Conservation (phyloP, 2,329 filamentous ascomycete species). For the Phialophora expanda region DNA sequence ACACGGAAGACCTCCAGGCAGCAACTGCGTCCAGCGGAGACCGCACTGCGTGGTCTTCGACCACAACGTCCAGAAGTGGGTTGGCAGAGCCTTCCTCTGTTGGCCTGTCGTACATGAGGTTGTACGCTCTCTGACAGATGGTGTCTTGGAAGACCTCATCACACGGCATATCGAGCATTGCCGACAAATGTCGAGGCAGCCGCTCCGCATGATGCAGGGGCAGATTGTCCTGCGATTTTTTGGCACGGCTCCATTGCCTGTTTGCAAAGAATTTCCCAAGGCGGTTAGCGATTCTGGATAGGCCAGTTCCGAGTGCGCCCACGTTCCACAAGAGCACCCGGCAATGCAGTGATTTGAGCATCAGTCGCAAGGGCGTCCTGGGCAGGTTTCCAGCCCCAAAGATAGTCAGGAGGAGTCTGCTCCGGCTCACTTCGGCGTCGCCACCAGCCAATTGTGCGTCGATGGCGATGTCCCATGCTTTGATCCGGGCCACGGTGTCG, state of each 20-base stretch:
- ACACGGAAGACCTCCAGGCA: constrained; percentile 83
- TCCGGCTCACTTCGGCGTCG: constrained; percentile 86
- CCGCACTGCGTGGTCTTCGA: constrained; percentile 81
- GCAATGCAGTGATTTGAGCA: constrained; percentile 90
- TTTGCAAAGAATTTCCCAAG: constrained; percentile 75
- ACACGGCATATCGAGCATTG: constrained; percentile 77
- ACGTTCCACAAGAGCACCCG: constrained; percentile 85
- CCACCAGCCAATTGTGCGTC: constrained; percentile 92
- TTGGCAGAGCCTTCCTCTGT: constrained; percentile 69
- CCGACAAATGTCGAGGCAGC: constrained; percentile 76
- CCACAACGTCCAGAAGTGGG: constrained; percentile 78
- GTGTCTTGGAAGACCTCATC: constrained; percentile 78
- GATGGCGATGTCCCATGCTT: constrained; percentile 90
- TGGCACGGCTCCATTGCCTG: constrained; percentile 70
- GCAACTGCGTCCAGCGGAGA: constrained; percentile 89
- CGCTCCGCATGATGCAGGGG: constrained; percentile 64
- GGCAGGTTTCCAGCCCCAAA: constrained; percentile 87
- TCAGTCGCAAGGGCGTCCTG: constrained; percentile 78
- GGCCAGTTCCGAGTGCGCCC: constrained; percentile 68
- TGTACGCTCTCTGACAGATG: constrained; percentile 84
- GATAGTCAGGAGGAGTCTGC: constrained; percentile 80
- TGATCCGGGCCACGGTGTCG: constrained; percentile 82
- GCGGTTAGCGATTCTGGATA: constrained; percentile 68
- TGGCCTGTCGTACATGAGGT: constrained; percentile 83
- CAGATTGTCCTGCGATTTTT: constrained; percentile 48